Evolutionary conservation across 2,329 filamentous ascomycete species (phyloP).

Genomic region (Epichloe sibirici): DNA sequence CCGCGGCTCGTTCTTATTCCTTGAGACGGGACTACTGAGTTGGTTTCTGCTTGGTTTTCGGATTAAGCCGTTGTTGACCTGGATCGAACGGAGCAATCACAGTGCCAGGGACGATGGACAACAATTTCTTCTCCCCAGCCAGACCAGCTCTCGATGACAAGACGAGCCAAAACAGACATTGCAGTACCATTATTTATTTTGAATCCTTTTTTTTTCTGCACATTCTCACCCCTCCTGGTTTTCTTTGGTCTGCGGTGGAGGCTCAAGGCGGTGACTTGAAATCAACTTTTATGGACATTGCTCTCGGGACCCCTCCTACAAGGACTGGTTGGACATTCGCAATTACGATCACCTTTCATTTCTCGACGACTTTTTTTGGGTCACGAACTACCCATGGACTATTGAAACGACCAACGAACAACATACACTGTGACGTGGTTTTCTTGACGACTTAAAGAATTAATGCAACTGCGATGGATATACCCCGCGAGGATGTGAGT

Average conservation of each 20-base stretch:
- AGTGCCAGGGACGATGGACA: background rate
- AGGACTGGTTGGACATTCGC: conserved; percentile 6
- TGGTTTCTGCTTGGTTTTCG: background rate
- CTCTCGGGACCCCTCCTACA: background rate
- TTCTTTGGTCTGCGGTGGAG: background rate
- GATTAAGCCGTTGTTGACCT: background rate
- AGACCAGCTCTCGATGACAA: background rate
- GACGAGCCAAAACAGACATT: background rate
- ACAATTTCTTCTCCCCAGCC: background rate
- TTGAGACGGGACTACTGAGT: background rate
- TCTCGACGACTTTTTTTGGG: conserved; percentile 16
- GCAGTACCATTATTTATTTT: background rate
- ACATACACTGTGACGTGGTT: conserved; percentile 23
- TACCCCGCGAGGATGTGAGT: conserved; percentile 28
- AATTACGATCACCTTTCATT: conserved; percentile 17
- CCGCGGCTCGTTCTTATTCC: background rate
- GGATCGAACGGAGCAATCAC: background rate
- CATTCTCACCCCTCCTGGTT: background rate
- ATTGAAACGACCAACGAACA: conserved; percentile 19
- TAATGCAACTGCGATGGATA: conserved; percentile 30
- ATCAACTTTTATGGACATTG: background rate
- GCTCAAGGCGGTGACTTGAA: background rate
- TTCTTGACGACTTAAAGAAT: conserved; percentile 21
- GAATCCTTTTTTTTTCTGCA: background rate
- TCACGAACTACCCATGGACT: conserved; percentile 19